Percentiles rank a stretch among this genome's conserved stretches.
Evolutionary conservation across 192 early-diverging fungal genomes (phyloP).

Genomic region (Entomortierella lignicola): DNA sequence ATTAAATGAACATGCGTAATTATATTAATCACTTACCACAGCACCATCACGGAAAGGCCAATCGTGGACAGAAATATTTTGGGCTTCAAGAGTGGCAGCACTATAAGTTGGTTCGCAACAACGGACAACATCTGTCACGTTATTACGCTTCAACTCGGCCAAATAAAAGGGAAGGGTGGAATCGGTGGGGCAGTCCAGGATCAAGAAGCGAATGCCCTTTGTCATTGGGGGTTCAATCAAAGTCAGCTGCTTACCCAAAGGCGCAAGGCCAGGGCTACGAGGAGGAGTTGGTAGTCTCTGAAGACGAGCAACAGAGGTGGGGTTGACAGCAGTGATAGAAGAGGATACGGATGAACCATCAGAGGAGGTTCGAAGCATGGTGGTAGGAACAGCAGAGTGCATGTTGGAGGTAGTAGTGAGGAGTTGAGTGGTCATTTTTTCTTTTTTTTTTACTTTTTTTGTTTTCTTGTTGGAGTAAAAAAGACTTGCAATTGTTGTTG

Average conservation of each 20-base stretch:
- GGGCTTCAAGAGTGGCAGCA: constrained; percentile 62
- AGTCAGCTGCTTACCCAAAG: constrained; percentile 72
- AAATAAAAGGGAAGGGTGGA: constrained; percentile 50
- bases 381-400: constrained; percentile 49
- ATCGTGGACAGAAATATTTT: constrained; percentile 79
- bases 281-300: constrained; percentile 52
- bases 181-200: constrained; percentile 85
- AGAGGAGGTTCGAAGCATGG: constrained; percentile 54
- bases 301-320: constrained; percentile 45
- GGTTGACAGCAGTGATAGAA: constrained; percentile 31
- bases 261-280: constrained; percentile 49
- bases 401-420: constrained; percentile 46
- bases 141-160: constrained; percentile 71
- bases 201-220: constrained; percentile 82
- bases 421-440: constrained; percentile 44
- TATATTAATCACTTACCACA: constrained; percentile 60
- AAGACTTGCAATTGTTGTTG: no score
- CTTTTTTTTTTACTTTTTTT: background rate
- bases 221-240: constrained; percentile 67
- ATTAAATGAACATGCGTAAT: background rate
- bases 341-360: constrained; percentile 34
- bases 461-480: background rate
- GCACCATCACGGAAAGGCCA: constrained; percentile 93
- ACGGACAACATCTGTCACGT: constrained; percentile 85
- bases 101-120: constrained; percentile 88